phyloP scores from a whole-genome alignment of 805 yeast species.

The Ogataea pilisensis region DNA sequence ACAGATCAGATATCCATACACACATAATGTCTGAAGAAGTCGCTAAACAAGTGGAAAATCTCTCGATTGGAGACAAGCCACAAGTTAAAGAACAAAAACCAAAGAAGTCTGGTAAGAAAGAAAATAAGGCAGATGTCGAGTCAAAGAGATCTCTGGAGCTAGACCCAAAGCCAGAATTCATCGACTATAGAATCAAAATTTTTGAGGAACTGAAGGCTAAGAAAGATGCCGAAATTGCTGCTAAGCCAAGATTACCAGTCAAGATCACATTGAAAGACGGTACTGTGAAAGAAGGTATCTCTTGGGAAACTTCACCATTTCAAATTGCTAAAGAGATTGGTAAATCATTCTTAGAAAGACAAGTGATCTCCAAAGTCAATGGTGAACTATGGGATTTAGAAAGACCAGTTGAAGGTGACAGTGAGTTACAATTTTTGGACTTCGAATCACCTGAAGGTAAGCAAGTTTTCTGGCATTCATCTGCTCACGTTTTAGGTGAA shows the following conservation, averaged over 20 bases:
- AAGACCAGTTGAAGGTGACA: slow-evolving; percentile 80
- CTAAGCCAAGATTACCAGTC: slow-evolving; percentile 55
- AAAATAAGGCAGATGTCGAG: slow-evolving; percentile 34
- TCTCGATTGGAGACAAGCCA: slow-evolving; percentile 4
- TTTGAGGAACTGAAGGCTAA: slow-evolving; percentile 78
- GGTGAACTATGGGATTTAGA: slow-evolving; percentile 93
- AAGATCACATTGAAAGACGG: slow-evolving; percentile 87
- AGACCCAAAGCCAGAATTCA: slow-evolving; percentile 80
- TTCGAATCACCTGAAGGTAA: slow-evolving; percentile 94
- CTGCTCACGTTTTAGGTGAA: slow-evolving; percentile 97
- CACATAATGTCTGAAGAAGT: slow-evolving; percentile 38
- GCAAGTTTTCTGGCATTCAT: slow-evolving; percentile 97
- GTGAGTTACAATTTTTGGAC: slow-evolving; percentile 75
- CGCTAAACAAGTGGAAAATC: slow-evolving; percentile 42
- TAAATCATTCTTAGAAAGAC: slow-evolving; percentile 82
- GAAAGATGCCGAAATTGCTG: slow-evolving; percentile 68
- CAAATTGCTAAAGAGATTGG: slow-evolving; percentile 81
- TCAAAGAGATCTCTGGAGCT: slow-evolving; percentile 41
- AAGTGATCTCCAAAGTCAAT: slow-evolving; percentile 86
- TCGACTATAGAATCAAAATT: slow-evolving; percentile 71
- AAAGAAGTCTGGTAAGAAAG: slow-evolving; percentile 18
- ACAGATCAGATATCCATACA: background rate
- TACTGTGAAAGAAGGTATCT: slow-evolving; percentile 64
- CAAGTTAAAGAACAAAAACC: slow-evolving; percentile 8
- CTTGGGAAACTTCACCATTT: slow-evolving; percentile 90